Conservation (phyloP, 345 rosid species). For the Eucalyptus brandiana region DNA sequence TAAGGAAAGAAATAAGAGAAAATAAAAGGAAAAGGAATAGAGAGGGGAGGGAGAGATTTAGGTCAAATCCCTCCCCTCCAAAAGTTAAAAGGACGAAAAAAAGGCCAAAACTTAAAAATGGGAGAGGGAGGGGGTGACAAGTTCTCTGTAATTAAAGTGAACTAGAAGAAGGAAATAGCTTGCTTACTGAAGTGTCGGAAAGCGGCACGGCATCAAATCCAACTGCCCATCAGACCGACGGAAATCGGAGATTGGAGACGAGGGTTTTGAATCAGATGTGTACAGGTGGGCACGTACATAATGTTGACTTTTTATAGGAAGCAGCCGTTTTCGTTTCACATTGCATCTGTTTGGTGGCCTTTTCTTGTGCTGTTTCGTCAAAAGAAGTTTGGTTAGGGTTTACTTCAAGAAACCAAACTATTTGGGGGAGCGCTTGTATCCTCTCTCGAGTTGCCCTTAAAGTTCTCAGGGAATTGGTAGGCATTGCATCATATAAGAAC, state of each 20-base stretch:
- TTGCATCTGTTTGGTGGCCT: background rate
- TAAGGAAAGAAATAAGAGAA: no score
- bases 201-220: background rate
- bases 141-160: background rate
- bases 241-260: background rate
- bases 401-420: background rate
- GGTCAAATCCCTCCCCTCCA: no score
- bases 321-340: background rate
- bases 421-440: background rate
- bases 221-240: background rate
- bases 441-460: background rate
- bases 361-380: background rate
- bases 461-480: background rate
- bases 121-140: no score
- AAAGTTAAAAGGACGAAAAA: no score
- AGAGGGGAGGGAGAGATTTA: no score
- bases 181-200: background rate
- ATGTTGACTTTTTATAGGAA: background rate
- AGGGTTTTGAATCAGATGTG: background rate
- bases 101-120: no score
- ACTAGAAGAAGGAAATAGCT: background rate
- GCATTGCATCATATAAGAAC: background rate
- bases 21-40: no score
- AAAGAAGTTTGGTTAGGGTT: background rate
- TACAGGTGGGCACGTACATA: background rate